Evolutionary conservation across 2,329 filamentous ascomycete species (phyloP).

Genomic region (Dothistroma pini): DNA sequence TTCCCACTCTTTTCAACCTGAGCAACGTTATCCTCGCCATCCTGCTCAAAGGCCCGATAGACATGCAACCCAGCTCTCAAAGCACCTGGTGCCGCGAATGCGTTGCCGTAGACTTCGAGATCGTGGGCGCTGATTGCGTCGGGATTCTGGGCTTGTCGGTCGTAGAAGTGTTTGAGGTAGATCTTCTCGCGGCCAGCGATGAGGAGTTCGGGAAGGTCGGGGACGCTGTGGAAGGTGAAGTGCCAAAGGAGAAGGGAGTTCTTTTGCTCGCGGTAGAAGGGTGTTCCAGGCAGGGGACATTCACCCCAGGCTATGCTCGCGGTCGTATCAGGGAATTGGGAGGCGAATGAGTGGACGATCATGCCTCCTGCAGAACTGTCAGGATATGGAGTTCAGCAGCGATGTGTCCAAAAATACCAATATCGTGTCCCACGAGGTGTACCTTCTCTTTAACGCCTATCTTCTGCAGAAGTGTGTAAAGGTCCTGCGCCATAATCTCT

Average conservation of each 20-base stretch:
- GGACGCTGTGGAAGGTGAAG: slow-evolving; percentile 42
- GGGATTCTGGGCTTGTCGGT: slow-evolving; percentile 38
- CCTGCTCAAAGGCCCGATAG: slow-evolving; percentile 36
- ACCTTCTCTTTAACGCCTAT: slow-evolving; percentile 28
- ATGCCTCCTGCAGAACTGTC: slow-evolving; percentile 43
- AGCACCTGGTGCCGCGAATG: slow-evolving; percentile 36
- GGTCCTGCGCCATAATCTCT: slow-evolving; percentile 40
- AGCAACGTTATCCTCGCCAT: slow-evolving; percentile 24
- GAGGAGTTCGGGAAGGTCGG: slow-evolving; percentile 40
- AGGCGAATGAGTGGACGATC: slow-evolving; percentile 44
- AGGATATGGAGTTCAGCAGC: slow-evolving; percentile 37
- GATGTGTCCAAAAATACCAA: slow-evolving; percentile 38
- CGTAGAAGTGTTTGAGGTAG: slow-evolving; percentile 46
- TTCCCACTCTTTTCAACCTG: slow-evolving; percentile 18
- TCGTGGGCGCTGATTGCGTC: slow-evolving; percentile 37
- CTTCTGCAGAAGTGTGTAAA: slow-evolving; percentile 36
- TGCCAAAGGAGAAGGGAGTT: slow-evolving; percentile 36
- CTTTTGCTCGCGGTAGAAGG: slow-evolving; percentile 28
- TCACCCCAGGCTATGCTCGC: slow-evolving; percentile 43
- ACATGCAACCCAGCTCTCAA: slow-evolving; percentile 33
- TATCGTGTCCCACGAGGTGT: slow-evolving; percentile 48
- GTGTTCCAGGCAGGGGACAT: slow-evolving; percentile 40
- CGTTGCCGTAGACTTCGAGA: slow-evolving; percentile 39
- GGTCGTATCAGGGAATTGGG: slow-evolving; percentile 35
- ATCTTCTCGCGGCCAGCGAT: slow-evolving; percentile 40